Base-by-base conservation (phyloP, 441 rosid genomes). In the Erodium trifolium region DNA sequence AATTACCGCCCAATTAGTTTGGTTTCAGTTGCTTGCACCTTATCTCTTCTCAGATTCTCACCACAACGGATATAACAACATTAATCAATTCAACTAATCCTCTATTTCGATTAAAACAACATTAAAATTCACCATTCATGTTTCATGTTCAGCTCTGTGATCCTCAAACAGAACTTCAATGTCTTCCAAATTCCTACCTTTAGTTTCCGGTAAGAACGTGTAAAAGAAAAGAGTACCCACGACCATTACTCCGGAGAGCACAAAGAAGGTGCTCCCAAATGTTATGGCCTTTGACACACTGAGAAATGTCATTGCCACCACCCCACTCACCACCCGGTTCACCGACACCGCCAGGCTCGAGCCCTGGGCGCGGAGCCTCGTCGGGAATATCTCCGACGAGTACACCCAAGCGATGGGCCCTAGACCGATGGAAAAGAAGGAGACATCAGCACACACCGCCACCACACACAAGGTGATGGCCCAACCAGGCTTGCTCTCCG, bases 251-350 rank as follows among this genome's bases (percentile, higher is more conserved):
- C 79, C 78, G 0, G 71, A 37, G 5, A 82, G 35, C 39, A 37
- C 76, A 31, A 75, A 70, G 63, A 82, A 82, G 71, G 71, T 79
- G 3, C 80, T 78, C 70, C 79, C 83, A 7, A 79, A 82, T 13
- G 81, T 71, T 1, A 79, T 67, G 18, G 13, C 65, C 10, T 63
- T 35, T 0, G 73, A 69, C 31, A 79, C 60, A 66, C 77, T 77
- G 14, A 82, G 67, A 37, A 82, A 82, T 7, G 82, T 73, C 82
- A 79, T 77, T 7, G 85, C 67, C 51, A 75, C 81, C 1, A 71
- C 71, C 4, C 80, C 91, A 19, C 93, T 86, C 17, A 88, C 87
- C 39, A 85, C 18, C 70, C 89, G 77, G 73, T 85, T 86, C 68
- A 88, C 91, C 0, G 89, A 84, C 67, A 85, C 78, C 1, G 89